Conservation (phyloP, 805 yeast species). For the Ogataea methanolica region DNA sequence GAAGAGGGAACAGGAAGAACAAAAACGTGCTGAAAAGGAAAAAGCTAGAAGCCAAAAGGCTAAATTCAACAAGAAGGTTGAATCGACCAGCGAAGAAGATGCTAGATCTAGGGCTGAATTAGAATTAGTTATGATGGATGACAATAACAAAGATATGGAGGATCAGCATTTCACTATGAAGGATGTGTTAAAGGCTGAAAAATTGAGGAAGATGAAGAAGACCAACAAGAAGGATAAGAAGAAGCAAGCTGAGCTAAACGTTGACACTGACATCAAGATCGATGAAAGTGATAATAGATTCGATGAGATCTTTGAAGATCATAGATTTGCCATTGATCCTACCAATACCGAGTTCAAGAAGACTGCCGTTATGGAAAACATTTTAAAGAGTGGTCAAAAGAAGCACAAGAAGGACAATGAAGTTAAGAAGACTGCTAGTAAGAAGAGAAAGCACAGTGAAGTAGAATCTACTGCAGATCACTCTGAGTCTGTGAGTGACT, state of each 20-base stretch:
- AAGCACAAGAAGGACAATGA: conserved; percentile 29
- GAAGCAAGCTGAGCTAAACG: conserved; percentile 41
- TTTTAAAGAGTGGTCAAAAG: conserved; percentile 70
- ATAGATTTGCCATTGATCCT: conserved; percentile 92
- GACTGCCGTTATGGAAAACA: conserved; percentile 80
- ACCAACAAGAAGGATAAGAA: conserved; percentile 45
- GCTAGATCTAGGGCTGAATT: conserved; percentile 58
- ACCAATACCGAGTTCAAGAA: conserved; percentile 85
- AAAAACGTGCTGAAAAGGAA: conserved; percentile 39
- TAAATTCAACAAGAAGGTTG: conserved; percentile 24
- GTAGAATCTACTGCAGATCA: not conserved
- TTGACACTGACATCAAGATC: conserved; percentile 44
- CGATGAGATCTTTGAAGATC: conserved; percentile 75
- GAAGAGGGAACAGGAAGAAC: conserved; percentile 47
- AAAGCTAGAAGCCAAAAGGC: conserved; percentile 17
- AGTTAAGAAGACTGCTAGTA: conserved; percentile 13
- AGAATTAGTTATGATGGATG: conserved; percentile 66
- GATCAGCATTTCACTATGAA: conserved; percentile 71
- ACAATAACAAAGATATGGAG: conserved; percentile 42
- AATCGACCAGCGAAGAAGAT: conserved; percentile 29
- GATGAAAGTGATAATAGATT: conserved; percentile 84
- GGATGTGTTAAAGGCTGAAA: conserved; percentile 71
- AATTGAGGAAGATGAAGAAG: conserved; percentile 48
- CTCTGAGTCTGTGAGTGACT: conserved; percentile 14
- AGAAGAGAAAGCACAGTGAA: conserved; percentile 11